These are phyloP conservation scores for Phaeosphaeria sp. DNA, from an alignment of 2,329 filamentous ascomycete species.

Conservation along the genomic window DNA sequence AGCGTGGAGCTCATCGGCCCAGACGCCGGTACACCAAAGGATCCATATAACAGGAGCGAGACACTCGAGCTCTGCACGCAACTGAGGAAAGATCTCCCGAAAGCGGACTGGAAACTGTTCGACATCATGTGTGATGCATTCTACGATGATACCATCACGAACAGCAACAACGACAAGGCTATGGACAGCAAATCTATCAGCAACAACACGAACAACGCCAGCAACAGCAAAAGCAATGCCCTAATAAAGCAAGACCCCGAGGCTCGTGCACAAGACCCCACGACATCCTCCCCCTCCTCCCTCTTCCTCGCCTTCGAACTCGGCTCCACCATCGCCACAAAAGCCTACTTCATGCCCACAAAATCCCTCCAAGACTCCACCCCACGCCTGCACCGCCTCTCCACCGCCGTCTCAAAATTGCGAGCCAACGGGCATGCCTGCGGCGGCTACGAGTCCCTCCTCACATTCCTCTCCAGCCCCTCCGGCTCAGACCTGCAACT, in stretches of 20 bases:
- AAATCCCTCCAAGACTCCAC: neutral
- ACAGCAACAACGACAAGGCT: too few species aligned
- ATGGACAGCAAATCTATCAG: too few species aligned
- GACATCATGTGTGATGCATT: neutral
- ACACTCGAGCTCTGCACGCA: neutral
- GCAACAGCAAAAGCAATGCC: too few species aligned
- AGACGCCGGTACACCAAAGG: neutral
- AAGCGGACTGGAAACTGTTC: neutral
- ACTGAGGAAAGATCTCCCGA: neutral
- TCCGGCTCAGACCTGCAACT: neutral
- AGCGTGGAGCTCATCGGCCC: neutral
- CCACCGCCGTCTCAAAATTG: neutral
- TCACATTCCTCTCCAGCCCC: neutral
- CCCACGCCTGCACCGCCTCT: neutral
- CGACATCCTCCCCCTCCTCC: neutral
- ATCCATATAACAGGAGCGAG: neutral
- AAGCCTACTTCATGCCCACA: neutral
- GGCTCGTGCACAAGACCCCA: neutral
- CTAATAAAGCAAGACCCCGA: too few species aligned
- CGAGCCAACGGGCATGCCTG: neutral
- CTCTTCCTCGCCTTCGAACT: neutral
- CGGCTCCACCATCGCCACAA: neutral
- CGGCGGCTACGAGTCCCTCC: neutral
- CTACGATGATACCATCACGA: neutral
- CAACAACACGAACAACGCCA: too few species aligned